Evolutionary conservation across 2,329 filamentous ascomycete species (phyloP).

Genomic region (Fusarium scirpi): DNA sequence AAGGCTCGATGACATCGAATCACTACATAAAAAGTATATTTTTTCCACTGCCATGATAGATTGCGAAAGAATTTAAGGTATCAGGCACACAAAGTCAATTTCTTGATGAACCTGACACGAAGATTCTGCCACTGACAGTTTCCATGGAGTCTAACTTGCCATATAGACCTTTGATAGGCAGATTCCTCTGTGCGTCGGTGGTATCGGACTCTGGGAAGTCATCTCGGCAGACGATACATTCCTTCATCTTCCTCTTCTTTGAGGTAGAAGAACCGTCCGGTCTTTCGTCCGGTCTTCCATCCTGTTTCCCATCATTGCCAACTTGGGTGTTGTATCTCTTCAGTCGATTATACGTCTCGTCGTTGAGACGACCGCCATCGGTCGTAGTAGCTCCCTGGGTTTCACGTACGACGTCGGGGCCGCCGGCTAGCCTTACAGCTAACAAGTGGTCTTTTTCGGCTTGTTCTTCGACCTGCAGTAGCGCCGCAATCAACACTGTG

Average conservation of each 20-base stretch:
- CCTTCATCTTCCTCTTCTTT: too few relatives aligned
- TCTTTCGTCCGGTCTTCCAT: too few relatives aligned
- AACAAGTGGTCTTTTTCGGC: neutral
- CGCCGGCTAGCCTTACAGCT: too few relatives aligned
- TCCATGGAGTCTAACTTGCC: neutral
- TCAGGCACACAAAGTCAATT: neutral
- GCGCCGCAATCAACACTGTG: neutral
- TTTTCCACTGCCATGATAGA: neutral
- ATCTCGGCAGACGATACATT: neutral
- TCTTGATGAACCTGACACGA: neutral
- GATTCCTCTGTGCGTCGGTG: neutral
- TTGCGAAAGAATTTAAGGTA: neutral
- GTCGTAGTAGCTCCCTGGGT: too few relatives aligned
- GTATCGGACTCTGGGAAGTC: neutral
- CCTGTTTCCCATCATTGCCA: too few relatives aligned
- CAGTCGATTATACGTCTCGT: neutral
- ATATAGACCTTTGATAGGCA: neutral
- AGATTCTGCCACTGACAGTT: neutral
- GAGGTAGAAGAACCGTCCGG: too few relatives aligned
- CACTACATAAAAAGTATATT: neutral
- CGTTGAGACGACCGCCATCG: neutral
- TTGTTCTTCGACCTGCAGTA: neutral
- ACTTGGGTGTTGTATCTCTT: neutral
- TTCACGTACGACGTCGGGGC: too few relatives aligned
- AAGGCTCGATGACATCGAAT: neutral